Percentiles rank a stretch among this genome's conserved stretches.
These are phyloP conservation scores for Passiflora organensis DNA, from an alignment of 345 rosid genomes.

Conservation along the genomic window DNA sequence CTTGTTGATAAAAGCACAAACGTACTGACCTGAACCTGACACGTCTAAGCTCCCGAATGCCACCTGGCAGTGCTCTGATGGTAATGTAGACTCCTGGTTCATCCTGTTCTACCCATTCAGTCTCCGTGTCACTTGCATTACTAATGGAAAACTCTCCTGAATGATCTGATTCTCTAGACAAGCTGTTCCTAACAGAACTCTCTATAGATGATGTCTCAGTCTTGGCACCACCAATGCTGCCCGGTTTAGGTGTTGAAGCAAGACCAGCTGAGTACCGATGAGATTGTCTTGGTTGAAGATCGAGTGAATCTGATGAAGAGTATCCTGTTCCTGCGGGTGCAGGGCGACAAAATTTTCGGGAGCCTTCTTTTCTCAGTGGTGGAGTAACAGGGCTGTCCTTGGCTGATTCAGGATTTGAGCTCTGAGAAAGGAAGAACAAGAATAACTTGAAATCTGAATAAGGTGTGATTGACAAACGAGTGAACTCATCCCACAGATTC, in stretches of 20 bases:
- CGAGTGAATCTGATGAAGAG: slow-evolving; percentile 62
- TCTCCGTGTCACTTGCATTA: slow-evolving; percentile 84
- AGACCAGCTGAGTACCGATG: slow-evolving; percentile 43
- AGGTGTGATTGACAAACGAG: background rate
- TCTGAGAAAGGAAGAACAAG: slow-evolving; percentile 32
- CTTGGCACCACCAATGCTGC: slow-evolving; percentile 62
- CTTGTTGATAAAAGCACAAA: no score
- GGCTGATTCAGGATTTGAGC: slow-evolving; percentile 47
- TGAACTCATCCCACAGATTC: background rate
- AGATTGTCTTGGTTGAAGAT: slow-evolving; percentile 48
- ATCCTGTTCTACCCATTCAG: slow-evolving; percentile 96
- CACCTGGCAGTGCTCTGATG: slow-evolving; percentile 68
- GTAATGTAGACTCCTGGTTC: slow-evolving; percentile 95
- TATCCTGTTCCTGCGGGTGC: slow-evolving; percentile 43
- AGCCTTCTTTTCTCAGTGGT: slow-evolving; percentile 62
- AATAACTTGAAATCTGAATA: background rate
- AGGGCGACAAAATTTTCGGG: slow-evolving; percentile 38
- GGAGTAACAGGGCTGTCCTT: slow-evolving; percentile 76
- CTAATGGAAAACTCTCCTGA: slow-evolving; percentile 80
- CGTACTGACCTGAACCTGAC: slow-evolving; percentile 79
- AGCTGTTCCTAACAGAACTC: slow-evolving; percentile 63
- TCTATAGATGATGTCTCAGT: slow-evolving; percentile 72
- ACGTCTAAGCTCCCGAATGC: slow-evolving; percentile 83
- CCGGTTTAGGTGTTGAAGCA: slow-evolving; percentile 64
- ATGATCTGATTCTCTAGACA: slow-evolving; percentile 68